A percentile compares a stretch with the other conserved stretches of the same genome.
phyloP scores from a whole-genome alignment of 108 stramenopile species.

The Nannochloropsis gaditana region DNA sequence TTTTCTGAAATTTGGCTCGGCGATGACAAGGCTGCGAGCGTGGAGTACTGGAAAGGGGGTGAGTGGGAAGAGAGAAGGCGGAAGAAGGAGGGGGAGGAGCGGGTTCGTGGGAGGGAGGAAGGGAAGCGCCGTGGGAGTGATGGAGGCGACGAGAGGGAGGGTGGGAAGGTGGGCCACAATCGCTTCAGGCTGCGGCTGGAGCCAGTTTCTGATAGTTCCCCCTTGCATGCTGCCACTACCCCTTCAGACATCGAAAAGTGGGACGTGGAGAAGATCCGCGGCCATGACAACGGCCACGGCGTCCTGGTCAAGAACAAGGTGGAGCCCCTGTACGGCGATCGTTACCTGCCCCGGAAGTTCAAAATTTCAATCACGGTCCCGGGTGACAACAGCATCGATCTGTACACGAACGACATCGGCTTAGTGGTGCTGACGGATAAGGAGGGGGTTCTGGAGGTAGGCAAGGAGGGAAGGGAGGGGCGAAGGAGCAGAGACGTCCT shows the following conservation, averaged over 20 bases:
- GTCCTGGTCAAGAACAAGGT: constrained; percentile 66
- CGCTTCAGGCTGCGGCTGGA: constrained; percentile 19
- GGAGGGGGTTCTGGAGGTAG: constrained; percentile 37
- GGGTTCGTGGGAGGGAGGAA: no score
- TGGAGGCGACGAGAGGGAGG: no score
- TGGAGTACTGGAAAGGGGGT: constrained; percentile 72
- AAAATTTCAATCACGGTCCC: constrained; percentile 94
- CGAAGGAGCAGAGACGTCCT: no score
- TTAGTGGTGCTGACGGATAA: constrained; percentile 72
- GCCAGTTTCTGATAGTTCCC: not conserved
- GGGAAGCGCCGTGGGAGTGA: no score
- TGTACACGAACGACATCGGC: constrained; percentile 96
- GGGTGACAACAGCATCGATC: constrained; percentile 90
- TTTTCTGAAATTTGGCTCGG: constrained; percentile 92
- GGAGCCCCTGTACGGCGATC: constrained; percentile 91
- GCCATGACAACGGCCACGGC: constrained; percentile 72
- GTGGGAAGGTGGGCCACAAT: not conserved
- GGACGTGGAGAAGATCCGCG: constrained; percentile 40
- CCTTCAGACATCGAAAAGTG: constrained; percentile 28
- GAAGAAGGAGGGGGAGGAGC: not conserved
- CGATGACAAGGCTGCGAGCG: constrained; percentile 84
- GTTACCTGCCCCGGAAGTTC: constrained; percentile 95
- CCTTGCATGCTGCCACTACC: not conserved
- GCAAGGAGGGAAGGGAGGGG: not conserved
- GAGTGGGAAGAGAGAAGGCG: not conserved